Base-by-base conservation (phyloP, 2,329 filamentous ascomycete genomes). In the Aspergillus bombycis region DNA sequence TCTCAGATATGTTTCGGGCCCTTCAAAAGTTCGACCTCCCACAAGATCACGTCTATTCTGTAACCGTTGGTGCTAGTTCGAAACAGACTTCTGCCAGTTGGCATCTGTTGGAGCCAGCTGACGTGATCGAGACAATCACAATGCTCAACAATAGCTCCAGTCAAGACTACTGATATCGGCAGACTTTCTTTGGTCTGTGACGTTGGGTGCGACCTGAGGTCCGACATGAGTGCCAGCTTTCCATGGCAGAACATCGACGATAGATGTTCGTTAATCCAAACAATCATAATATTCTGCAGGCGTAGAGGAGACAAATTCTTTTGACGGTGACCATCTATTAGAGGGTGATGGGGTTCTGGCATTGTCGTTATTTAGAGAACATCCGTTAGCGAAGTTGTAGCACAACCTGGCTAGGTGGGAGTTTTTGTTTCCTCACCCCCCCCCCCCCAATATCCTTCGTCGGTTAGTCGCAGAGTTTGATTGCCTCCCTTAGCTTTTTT, bases 11-110 rank as follows among this genome's bases (percentile, higher is more conserved):
- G 88, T 98, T 98, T 87, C 91, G 92, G 61, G 90, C 93, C 16
- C 85, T 98, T 52, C 77, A 85, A 59, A 79, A 83, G 65, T 84
- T 84, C 73, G 74, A 85, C 77, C 74, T 89, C 79, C 77, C 85
- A 74, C 67, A 79, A 79, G 75, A 92, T 41, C 87, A 93, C 72
- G 87, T 96, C 66, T 98, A 96, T 79, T 92, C 93, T 2, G 92
- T 96, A 50, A 97, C 93, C 0, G 92, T 98, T 3, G 95, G 95
- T 3, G 91, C 93, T 6, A 95, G 91, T 78, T 94, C 91, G 61
- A 97, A 97, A 83, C 90, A 93, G 73, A 98, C 95, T 2, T 83
- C 96, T 61, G 95, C 95, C 19, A 89, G 88, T 69, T 97, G 92
- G 89, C 94, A 97, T 78, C 81, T 98, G 12, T 84, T 96, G 10